Evolutionary conservation across 257 asterid genomes (phyloP).

Genomic region (Agastache rugosa): DNA sequence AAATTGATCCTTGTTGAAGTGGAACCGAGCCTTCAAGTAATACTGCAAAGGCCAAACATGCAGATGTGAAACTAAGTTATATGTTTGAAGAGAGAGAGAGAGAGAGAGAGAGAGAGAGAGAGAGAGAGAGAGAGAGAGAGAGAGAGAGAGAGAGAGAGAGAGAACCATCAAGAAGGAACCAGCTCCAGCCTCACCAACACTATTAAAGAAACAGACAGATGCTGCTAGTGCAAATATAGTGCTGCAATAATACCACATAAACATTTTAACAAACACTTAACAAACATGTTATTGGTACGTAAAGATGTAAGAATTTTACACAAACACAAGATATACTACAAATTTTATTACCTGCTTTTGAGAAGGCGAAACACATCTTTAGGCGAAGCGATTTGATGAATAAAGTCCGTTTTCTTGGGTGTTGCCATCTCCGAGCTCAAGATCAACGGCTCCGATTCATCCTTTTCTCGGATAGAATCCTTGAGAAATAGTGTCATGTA

Average conservation of each 20-base stretch:
- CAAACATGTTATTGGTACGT: not conserved
- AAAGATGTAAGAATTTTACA: not conserved
- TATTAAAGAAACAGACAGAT: conserved; percentile 33
- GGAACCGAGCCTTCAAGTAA: conserved; percentile 41
- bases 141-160: conserved; percentile 7
- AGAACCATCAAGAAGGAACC: conserved; percentile 24
- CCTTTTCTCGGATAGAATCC: not conserved
- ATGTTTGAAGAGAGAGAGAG: not conserved
- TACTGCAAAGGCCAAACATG: conserved; percentile 28
- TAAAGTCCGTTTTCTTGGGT: not conserved
- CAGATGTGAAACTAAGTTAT: not conserved
- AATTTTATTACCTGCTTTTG: conserved; percentile 27
- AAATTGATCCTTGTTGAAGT: conserved; percentile 40
- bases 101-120: conserved; percentile 6
- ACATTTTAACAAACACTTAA: not conserved
- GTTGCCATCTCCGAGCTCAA: not conserved
- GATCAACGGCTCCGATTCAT: conserved; percentile 25
- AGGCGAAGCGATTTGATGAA: conserved; percentile 33
- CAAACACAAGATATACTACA: not conserved
- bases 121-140: not conserved
- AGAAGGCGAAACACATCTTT: conserved; percentile 18
- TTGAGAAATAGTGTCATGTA: conserved; percentile 29
- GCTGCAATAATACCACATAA: conserved; percentile 8
- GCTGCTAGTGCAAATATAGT: conserved; percentile 29
- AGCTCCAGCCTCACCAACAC: conserved; percentile 35